phyloP scores from a whole-genome alignment of 2,329 filamentous ascomycete genomes.

The Ceratocystis colombiana region DNA sequence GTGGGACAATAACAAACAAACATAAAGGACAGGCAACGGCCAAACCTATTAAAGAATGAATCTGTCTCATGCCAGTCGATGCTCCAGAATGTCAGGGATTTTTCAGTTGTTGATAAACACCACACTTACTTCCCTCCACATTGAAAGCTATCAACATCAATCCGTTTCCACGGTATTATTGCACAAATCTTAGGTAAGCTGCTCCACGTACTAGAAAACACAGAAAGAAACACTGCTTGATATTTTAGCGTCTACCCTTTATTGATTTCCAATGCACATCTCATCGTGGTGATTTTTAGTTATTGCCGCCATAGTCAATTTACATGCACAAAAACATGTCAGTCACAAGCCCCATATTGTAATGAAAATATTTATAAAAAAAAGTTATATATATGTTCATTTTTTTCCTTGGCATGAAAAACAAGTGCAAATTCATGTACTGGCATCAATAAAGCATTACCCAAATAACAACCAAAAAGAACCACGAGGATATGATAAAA shows the following conservation, averaged over 20 bases:
- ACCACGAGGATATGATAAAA: not conserved
- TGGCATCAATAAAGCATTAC: not conserved
- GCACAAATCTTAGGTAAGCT: no score
- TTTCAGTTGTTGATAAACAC: constrained; percentile 2
- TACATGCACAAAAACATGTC: no score
- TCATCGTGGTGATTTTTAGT: no score
- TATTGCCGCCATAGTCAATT: no score
- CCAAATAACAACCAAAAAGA: not conserved
- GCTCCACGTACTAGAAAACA: no score
- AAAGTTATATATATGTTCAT: not conserved
- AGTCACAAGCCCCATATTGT: not conserved
- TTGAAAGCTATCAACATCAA: not conserved
- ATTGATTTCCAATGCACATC: no score
- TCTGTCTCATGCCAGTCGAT: constrained; percentile 1
- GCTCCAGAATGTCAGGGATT: not conserved
- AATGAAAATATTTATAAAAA: not conserved
- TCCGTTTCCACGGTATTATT: not conserved
- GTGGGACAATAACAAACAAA: not conserved
- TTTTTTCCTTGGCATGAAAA: not conserved
- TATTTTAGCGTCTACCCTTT: not conserved
- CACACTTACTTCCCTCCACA: not conserved
- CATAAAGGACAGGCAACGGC: not conserved
- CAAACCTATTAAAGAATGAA: constrained; percentile 7
- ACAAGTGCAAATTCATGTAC: not conserved
- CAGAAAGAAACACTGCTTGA: not conserved